Evolutionary conservation across 1,284 basidiomycete genomes (phyloP), one percentile per base, ranked within the genome.

Genomic region (Cryptococcus floricola): DNA sequence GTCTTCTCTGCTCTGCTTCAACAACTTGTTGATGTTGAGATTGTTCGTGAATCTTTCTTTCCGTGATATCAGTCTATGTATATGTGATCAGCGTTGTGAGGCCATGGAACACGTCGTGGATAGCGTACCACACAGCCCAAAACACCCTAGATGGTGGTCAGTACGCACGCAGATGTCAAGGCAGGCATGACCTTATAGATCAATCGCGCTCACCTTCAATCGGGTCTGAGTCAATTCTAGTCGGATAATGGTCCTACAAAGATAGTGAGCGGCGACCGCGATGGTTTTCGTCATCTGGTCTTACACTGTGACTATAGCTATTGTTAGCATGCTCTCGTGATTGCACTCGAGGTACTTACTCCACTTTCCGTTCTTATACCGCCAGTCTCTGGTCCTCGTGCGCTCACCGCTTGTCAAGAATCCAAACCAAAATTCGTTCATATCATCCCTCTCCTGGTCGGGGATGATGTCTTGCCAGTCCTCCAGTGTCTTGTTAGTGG

Each of bases 31-130:
- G 55, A 10, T 60, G 63, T 48, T 76, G 74, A 7, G 65, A 56
- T 38, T 70, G 63, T 53, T 77, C 75, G 52, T 70, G 62, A 19
- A 68, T 45, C 57, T 75, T 75, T 27, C 70, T 66, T 50, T 73
- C 71, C 6, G 74, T 75, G 23, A 73, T 71, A 51, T 76, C 76
- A 43, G 61, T 67, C 38, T 60, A 19, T 1, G 16, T 43, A 4
- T 39, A 19, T 12, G 7, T 43, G 12, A 37, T 54, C 34, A 52
- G 41, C 31, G 5, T 14, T 5, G 1, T 23, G 5, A 23, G 18
- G n/a, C 25, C 10, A 27, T n/a, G 27, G 8, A n/a, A 1, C 23
- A 44, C 14, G 13, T 7, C 31, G 16, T 13, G 7, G 8, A 42
- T 14, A 1, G 51, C 57, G 8, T 19, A 64, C 62, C 25, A 70